Evolutionary conservation across 2,329 filamentous ascomycete species (phyloP).

Genomic region (Cyanodermella asteris): DNA sequence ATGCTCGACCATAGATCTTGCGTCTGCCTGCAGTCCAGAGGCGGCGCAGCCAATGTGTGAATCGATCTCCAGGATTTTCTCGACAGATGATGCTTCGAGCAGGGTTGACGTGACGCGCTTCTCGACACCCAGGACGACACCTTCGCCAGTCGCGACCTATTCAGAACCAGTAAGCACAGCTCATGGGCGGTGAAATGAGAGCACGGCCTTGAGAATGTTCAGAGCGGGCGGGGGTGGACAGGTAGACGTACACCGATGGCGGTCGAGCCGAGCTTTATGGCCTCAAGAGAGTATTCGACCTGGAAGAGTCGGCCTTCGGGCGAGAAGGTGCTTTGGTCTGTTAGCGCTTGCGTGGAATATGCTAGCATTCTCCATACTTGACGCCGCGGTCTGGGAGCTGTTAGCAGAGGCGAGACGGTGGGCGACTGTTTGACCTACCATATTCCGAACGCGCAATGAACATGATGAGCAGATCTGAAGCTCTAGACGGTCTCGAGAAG

Average conservation of each 20-base stretch:
- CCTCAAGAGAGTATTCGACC: constrained; percentile 99
- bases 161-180: constrained; percentile 1
- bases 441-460: constrained; percentile 99
- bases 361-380: constrained; percentile 41
- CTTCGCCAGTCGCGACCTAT: constrained; percentile 71
- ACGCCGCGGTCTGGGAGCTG: constrained; percentile 65
- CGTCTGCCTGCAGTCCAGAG: constrained; percentile 92
- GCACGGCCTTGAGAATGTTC: constrained; percentile 1
- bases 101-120: constrained; percentile 97
- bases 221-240: constrained; percentile 2
- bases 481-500: too few species aligned
- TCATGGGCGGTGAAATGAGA: constrained; percentile 8
- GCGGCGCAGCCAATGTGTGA: constrained; percentile 97
- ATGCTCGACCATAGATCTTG: constrained; percentile 93
- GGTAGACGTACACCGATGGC: constrained; percentile 55
- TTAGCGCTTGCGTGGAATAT: constrained; percentile 3
- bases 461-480: too few species aligned
- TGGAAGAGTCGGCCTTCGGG: constrained; percentile 98
- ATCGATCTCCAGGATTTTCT: constrained; percentile 99
- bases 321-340: constrained; percentile 66
- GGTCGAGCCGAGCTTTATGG: constrained; percentile 97
- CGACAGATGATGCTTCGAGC: constrained; percentile 90
- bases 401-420: constrained; percentile 17
- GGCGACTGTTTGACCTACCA: too few species aligned
- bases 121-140: constrained; percentile 91